Conservation (phyloP, 352 stramenopile genomes). For the Phytopythium ostracodes region DNA sequence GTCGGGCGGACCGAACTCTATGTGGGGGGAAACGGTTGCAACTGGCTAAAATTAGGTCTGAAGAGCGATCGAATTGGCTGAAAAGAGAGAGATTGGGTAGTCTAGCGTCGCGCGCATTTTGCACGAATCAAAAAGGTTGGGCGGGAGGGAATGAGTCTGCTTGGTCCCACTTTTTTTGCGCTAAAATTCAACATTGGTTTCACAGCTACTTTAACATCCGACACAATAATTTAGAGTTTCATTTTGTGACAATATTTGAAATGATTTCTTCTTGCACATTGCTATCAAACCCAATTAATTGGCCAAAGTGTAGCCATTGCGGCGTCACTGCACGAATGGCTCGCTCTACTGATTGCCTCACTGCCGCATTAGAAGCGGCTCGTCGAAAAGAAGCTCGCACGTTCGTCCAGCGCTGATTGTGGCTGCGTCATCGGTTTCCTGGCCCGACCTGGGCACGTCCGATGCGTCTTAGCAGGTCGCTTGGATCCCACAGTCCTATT, state of each 20-base stretch:
- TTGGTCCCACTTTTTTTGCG: not conserved
- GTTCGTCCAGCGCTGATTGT: too few relatives aligned
- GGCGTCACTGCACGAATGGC: too few relatives aligned
- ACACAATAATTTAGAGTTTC: not conserved
- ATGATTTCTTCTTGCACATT: too few relatives aligned
- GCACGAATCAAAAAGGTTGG: not conserved
- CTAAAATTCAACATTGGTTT: constrained; percentile 4
- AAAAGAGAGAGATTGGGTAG: not conserved
- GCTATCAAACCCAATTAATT: too few relatives aligned
- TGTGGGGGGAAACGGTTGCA: not conserved
- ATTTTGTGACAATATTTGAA: not conserved
- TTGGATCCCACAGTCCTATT: too few relatives aligned
- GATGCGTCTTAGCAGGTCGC: too few relatives aligned
- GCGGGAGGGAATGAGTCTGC: not conserved
- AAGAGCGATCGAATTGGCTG: not conserved
- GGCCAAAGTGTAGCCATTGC: too few relatives aligned
- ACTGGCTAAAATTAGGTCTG: constrained; percentile 1
- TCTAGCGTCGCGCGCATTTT: not conserved
- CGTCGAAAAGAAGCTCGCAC: too few relatives aligned
- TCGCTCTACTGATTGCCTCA: too few relatives aligned
- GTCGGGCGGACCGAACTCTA: not conserved
- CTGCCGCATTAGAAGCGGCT: too few relatives aligned
- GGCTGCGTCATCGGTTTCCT: too few relatives aligned
- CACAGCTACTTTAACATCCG: not conserved
- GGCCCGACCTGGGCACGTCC: too few relatives aligned